Evolutionary conservation across 1,284 basidiomycete genomes (phyloP).

Genomic region (Sphagnurus paluster): DNA sequence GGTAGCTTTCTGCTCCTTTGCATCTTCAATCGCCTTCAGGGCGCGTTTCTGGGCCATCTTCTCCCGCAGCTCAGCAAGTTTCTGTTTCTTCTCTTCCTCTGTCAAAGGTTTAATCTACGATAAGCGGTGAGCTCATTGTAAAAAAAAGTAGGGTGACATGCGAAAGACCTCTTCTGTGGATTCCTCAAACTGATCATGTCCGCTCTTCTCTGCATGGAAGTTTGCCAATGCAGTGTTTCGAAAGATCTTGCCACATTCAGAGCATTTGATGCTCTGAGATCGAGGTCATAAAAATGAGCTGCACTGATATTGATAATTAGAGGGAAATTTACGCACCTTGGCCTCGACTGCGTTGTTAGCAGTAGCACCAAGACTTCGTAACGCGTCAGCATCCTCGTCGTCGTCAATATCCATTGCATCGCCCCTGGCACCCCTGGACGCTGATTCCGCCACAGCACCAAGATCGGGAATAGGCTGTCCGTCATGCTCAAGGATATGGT

Average conservation of each 20-base stretch:
- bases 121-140: not conserved
- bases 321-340: conserved; percentile 43
- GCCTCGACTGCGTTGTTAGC: conserved; percentile 54
- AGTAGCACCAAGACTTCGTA: conserved; percentile 50
- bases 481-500: conserved; percentile 80
- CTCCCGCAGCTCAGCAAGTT: conserved; percentile 75
- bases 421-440: conserved; percentile 22
- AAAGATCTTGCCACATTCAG: conserved; percentile 84
- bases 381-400: conserved; percentile 69
- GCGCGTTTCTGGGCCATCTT: conserved; percentile 79
- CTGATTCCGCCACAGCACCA: conserved; percentile 26
- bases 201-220: conserved; percentile 94
- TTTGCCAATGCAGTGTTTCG: conserved; percentile 87
- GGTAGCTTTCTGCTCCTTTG: conserved; percentile 72
- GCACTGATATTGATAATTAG: not conserved
- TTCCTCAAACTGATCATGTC: conserved; percentile 94
- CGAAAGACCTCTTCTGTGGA: conserved; percentile 84
- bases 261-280: conserved; percentile 72
- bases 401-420: conserved; percentile 57
- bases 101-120: conserved; percentile 86
- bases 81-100: conserved; percentile 89
- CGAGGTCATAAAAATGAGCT: not conserved
- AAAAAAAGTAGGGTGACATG: not conserved
- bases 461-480: conserved; percentile 72
- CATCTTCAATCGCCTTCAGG: conserved; percentile 68